Evolutionary conservation across 768 basidiomycete genomes (phyloP), one percentile per base, ranked within the genome.

Genomic region (Termitomyces eurrhizus): DNA sequence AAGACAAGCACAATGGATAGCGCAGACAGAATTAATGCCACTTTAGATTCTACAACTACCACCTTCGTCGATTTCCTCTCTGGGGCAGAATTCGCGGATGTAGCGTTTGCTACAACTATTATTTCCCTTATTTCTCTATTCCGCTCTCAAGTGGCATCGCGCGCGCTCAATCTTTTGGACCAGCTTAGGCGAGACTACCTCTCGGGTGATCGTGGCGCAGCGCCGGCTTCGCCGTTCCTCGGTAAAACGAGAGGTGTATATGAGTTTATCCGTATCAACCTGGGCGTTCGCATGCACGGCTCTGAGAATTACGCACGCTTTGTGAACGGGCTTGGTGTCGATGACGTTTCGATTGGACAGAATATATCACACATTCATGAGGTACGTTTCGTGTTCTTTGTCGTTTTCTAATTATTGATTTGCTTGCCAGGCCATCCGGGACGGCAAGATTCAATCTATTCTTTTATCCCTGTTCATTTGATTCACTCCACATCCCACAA

Each of bases 301-400:
- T 69, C 74, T n/a, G 89, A 90, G 65, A 93, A 93, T 69, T 71
- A 83, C 46, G 68, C 63, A 14, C 67, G 70, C 39, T 83, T 83
- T 57, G 68, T 63, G 2, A 75, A 77, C 53, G 80, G 76, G 1
- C 68, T 80, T 29, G 79, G 80, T 26, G 72, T 73, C 12, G 80
- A 80, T 50, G 79, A 90, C 42, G 77, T 73, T 7, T 88, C 87
- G 0, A 75, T 90, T 52, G 92, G 92, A 3, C 80, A 88, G 70
- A 86, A 86, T 65, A 83, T 92, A n/a, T 80, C 87, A 7, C 74
- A 78, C 57, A 90, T 93, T 57, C 85, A 89, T 55, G 92, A 93
- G 77, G 81, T 80, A 55, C 42, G 78, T 67, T n/a, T 32, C 41
- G 14, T 58, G 11, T 52, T 21, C 49, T n/a, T 65, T 58, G 14